Evolutionary conservation across 2,329 filamentous ascomycete genomes (phyloP).

Genomic region (Didymella lethalis): DNA sequence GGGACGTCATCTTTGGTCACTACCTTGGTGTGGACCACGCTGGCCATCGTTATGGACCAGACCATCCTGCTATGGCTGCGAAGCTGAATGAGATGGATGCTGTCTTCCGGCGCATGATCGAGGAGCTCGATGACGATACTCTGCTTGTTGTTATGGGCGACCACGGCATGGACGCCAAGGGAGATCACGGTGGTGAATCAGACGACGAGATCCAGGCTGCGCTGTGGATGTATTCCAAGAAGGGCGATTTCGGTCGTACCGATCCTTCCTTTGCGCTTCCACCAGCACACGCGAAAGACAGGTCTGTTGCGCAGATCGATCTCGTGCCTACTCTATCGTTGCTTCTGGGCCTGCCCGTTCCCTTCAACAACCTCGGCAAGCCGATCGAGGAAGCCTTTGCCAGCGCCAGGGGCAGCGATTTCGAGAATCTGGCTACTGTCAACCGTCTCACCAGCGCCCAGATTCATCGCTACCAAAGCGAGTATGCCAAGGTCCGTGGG

Average conservation of each 20-base stretch:
- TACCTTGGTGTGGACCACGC: conserved; percentile 96
- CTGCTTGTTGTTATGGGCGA: conserved; percentile 97
- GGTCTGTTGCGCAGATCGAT: conserved; percentile 86
- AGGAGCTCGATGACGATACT: conserved; percentile 80
- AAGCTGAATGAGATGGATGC: conserved; percentile 92
- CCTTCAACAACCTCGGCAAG: conserved; percentile 91
- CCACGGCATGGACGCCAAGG: conserved; percentile 97
- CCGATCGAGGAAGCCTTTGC: conserved; percentile 95
- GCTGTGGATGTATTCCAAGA: conserved; percentile 98
- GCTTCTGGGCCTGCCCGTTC: conserved; percentile 88
- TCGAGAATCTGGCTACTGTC: conserved; percentile 78
- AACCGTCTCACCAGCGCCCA: conserved; percentile 82
- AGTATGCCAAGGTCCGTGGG: conserved; percentile 78
- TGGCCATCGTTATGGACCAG: conserved; percentile 92
- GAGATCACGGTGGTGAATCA: conserved; percentile 97
- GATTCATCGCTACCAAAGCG: conserved; percentile 85
- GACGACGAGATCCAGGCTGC: conserved; percentile 95
- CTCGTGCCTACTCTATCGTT: conserved; percentile 90
- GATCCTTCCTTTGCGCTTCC: conserved; percentile 65
- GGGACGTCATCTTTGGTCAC: conserved; percentile 96
- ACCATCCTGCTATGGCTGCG: conserved; percentile 88
- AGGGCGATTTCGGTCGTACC: conserved; percentile 81
- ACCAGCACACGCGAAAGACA: conserved; percentile 75
- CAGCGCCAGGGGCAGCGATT: conserved; percentile 72
- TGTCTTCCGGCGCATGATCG: conserved; percentile 76